These are phyloP conservation scores for Sicyos baderoa DNA, from an alignment of 306 rosid species.

Conservation along the genomic window DNA sequence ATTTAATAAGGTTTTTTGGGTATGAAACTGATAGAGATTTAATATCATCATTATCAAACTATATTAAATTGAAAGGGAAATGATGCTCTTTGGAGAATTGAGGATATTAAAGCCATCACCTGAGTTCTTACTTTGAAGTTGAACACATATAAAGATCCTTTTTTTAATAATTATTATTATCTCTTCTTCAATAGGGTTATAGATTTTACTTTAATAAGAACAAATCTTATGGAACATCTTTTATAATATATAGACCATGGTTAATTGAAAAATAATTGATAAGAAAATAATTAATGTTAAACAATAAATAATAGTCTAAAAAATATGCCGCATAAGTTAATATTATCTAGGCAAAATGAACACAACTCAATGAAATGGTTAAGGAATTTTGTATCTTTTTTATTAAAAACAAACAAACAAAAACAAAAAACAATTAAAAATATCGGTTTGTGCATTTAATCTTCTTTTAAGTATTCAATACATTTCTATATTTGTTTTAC, in stretches of 20 bases:
- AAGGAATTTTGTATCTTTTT: no score
- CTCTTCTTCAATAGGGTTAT: background rate
- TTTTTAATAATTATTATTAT: background rate
- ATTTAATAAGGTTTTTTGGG: constrained; percentile 9
- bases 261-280: no score
- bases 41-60: constrained; percentile 17
- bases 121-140: background rate
- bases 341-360: background rate
- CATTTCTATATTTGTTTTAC: no score
- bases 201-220: no score
- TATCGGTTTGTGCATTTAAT: no score
- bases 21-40: constrained; percentile 15
- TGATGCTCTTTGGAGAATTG: background rate
- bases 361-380: background rate
- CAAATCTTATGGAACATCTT: background rate
- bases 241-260: no score
- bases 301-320: background rate
- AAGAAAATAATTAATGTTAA: background rate
- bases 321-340: background rate
- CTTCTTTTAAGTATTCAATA: no score
- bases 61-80: constrained; percentile 10
- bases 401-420: no score
- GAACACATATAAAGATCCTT: no score
- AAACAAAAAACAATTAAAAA: no score
- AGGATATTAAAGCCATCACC: constrained; percentile 1